Evolutionary conservation across 2,329 filamentous ascomycete species (phyloP), one percentile per base, ranked within the genome.

Genomic region (Aureobasidium sp.): DNA sequence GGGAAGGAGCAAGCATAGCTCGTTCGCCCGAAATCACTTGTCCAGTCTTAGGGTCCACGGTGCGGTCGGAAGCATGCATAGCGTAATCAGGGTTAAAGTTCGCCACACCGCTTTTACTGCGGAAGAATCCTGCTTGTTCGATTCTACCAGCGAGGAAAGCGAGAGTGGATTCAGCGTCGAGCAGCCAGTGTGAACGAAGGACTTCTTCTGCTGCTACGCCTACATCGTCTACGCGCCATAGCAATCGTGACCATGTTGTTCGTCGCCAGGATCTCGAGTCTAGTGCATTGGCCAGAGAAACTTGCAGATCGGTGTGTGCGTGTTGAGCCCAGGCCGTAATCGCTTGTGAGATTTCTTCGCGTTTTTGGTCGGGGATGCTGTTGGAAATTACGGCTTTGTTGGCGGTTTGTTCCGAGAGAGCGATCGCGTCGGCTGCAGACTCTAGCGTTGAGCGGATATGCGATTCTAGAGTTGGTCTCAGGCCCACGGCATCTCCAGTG

Each of bases 141-240:
- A 97, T 90, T 55, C 91, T 88, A 1, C 95, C 95, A 9, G 93
- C 88, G 2, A 97, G 86, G 78, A 91, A 97, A 54, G 97, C 91
- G n/a, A 94, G 87, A 64, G 90, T 91, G 71, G 91, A 90, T 77
- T 98, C 95, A 0, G 95, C 91, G 4, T 87, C 87, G 0, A 90
- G 87, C 4, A 99, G 85, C 82, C 97, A 98, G 9, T 88, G 85
- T 69, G 90, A 90, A 67, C 88, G 87, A 4, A 98, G 82, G 67
- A 98, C 91, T 71, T 96, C 92, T 1, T 90, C 88, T 3, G 92
- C 90, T 64, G 97, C 90, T 86, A 95, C 92, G 3, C 90, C 89
- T 15, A 98, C 93, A 73, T 98, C 95, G 75, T 98, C 95, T 29
- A 96, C 94, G 25, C 94, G 90, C 94, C 94, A 97, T 75, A 97